A percentile compares a stretch with the other conserved stretches of the same genome.
Evolutionary conservation across 2,329 filamentous ascomycete genomes (phyloP).

Genomic region (Curvularia eragrostidis): DNA sequence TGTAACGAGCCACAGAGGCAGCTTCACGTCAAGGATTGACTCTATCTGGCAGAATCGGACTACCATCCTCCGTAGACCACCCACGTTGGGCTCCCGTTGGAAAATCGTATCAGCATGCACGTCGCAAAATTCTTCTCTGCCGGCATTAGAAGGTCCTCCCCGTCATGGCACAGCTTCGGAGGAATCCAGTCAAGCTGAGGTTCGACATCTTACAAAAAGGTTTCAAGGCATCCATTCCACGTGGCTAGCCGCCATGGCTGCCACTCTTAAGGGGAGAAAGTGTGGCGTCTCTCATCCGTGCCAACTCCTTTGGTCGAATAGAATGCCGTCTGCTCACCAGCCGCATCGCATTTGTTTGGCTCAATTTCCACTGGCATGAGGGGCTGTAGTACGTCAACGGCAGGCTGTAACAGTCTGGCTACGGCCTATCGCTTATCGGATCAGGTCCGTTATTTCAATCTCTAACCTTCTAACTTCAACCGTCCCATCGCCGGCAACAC

Average conservation of each 20-base stretch:
- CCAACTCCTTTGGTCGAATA: background rate
- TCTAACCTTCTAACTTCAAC: constrained; percentile 1
- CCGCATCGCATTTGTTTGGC: background rate
- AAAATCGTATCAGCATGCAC: background rate
- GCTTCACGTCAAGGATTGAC: background rate
- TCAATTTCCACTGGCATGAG: background rate
- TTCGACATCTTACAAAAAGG: background rate
- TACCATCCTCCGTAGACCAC: background rate
- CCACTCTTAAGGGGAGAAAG: background rate
- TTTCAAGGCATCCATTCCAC: background rate
- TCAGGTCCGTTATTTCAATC: background rate
- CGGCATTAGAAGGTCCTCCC: background rate
- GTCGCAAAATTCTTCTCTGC: background rate
- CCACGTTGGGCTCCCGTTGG: background rate
- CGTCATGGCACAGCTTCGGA: background rate
- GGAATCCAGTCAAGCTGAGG: background rate
- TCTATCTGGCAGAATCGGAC: background rate
- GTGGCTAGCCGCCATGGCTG: background rate
- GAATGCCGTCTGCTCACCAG: background rate
- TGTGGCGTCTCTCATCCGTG: background rate
- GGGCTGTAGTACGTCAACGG: background rate
- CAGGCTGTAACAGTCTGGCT: background rate
- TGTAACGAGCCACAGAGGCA: background rate
- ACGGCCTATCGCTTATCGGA: background rate
- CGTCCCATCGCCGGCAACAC: background rate